Base-by-base conservation (phyloP, 1,139 yeast species). In the Hemisphaericaspora subhashii region DNA sequence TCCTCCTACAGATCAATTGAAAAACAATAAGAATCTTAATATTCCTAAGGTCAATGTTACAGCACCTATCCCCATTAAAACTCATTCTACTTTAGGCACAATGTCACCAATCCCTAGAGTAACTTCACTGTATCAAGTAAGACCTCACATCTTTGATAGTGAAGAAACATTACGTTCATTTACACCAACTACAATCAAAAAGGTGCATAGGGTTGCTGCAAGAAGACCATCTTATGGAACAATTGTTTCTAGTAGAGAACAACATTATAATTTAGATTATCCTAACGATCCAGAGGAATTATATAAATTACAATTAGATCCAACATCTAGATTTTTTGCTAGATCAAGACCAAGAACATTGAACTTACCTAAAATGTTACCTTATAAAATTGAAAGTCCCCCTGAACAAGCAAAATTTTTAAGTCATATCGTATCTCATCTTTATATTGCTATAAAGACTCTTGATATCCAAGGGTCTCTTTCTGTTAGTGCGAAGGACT, bases 391-490 rank as follows among this genome's bases (percentile, higher is more conserved):
- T 1, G 98, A 89, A 58, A 57, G 78, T 2, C 81, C 81, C 8
- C 66, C 66, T 33, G 95, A 86, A 45, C 86, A 81, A 43, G 84
- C 88, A 13, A 77, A 75, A 42, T 90, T 88, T 52, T 68, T 92
- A 38, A 75, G 88, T 39, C 95, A 84, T 54, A 86, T 92, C 24
- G 74, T 89, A 24, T 76, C 84, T 3, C 89, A 88, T 60, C 63
- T 92, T 18, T 87, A 87, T 58, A 78, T 87, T 42, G 88, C 96
- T 10, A 76, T 88, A 41, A 73, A 79, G 48, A 81, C 95, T 4
- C 66, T 83, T 47, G 96, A 89, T 58, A 67, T 87, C 16, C 84
- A 81, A 52, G 95, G 96, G 1, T 67, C 80, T 9, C 67, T 87
- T 22, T 75, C 86, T 2, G 78, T 87, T 6, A 78, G 85, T 13